Evolutionary conservation across 192 early-diverging fungal species (phyloP), one percentile per base, ranked within the genome.

Genomic region (Phycomyces blakesleeanus): DNA sequence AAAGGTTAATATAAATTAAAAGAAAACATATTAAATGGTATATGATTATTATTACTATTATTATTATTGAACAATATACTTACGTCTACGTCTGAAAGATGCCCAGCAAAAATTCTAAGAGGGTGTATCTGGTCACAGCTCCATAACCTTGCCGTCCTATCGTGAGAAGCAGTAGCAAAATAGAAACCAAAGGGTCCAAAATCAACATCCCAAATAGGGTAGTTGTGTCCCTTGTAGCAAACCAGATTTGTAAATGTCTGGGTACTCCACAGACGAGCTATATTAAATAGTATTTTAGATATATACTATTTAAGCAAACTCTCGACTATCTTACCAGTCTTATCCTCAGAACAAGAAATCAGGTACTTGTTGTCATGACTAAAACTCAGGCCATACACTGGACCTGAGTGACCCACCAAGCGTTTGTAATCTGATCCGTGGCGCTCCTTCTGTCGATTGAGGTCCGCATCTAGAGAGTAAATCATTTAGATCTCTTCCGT

Each of bases 81-180:
- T 83, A 91, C 91, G 64, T 98, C 95, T 10, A 99, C 97, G 76
- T 99, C 97, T 0, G 94, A 92, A 47, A 95, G 71, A 78, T 99
- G 97, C 21, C 97, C 97, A 57, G 93, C 96, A 86, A 99, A 97
- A 34, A 99, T 90, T 57, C 97, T 86, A 68, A 99, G 71, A 12
- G 96, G 93, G 69, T 92, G 90, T 40, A 97, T 93, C 63, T 96
- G 95, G 69, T 99, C 97, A 64, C 89, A 91, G 67, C 93, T 92
- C 95, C 95, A 99, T 20, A 99, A 78, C 40, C 96, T 79, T 25
- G 97, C 93, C 0, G 96, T 99, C 63, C 91, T 80, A 75, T 99
- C 97, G 68, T 95, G 93, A 20, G 91, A 92, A 0, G 92, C 92
- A 3, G 94, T 98, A 3, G 93, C 97, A 84, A 99, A 99, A 75